Evolutionary conservation across 345 rosid species (phyloP).

Genomic region (Sisymbrium irio): DNA sequence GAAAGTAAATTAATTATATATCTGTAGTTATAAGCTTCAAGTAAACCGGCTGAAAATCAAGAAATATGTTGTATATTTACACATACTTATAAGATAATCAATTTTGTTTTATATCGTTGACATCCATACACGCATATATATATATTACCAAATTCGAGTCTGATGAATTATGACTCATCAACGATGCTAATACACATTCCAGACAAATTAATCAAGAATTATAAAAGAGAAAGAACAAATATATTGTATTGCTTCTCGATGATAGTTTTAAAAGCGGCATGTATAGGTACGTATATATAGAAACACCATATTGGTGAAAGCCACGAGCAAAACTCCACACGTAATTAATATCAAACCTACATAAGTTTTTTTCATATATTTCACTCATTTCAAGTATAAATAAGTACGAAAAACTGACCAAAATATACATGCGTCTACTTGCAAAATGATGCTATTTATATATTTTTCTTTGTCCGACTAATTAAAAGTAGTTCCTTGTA

Average conservation of each 20-base stretch:
- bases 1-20: slow-evolving; percentile 10
- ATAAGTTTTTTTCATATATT: slow-evolving; percentile 7
- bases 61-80: background rate
- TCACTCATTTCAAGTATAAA: background rate
- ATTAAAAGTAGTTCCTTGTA: no score
- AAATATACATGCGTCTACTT: slow-evolving; percentile 21
- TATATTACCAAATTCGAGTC: background rate
- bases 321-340: slow-evolving; percentile 37
- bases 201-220: background rate
- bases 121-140: background rate
- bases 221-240: background rate
- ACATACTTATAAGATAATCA: background rate
- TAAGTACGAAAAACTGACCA: background rate
- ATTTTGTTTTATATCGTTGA: background rate
- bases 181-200: background rate
- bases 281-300: slow-evolving; percentile 27
- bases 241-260: slow-evolving; percentile 5
- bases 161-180: background rate
- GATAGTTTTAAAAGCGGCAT: slow-evolving; percentile 17
- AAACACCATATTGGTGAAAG: slow-evolving; percentile 37
- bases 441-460: background rate
- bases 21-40: background rate
- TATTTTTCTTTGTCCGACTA: no score
- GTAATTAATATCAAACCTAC: slow-evolving; percentile 23
- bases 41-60: background rate